Percentiles rank a stretch among this genome's conserved stretches.
Conservation (phyloP, 345 rosid species). For the Citrus unshiu region DNA sequence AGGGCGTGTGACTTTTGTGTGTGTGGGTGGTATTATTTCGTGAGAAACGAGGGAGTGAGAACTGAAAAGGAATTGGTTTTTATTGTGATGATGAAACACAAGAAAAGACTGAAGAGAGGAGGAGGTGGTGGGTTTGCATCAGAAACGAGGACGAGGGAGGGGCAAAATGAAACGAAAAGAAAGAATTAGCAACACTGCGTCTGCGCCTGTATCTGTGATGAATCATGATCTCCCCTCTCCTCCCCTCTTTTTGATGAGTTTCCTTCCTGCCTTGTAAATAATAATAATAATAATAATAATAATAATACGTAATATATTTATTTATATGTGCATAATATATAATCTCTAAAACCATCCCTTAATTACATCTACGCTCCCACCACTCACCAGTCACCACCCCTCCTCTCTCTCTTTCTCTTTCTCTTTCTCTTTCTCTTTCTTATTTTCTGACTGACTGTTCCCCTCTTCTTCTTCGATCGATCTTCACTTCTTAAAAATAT, state of each 20-base stretch:
- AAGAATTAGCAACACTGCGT: slow-evolving; percentile 25
- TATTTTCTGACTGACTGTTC: slow-evolving; percentile 37
- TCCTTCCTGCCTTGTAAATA: slow-evolving; percentile 21
- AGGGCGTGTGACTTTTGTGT: slow-evolving; percentile 1
- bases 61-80: neutral
- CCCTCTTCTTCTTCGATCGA: neutral
- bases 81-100: slow-evolving; percentile 4
- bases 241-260: slow-evolving; percentile 16
- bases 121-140: slow-evolving; percentile 18
- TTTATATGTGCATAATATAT: slow-evolving; percentile 23
- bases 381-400: slow-evolving; percentile 8
- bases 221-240: no score
- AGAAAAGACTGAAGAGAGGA: slow-evolving; percentile 17
- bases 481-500: no score
- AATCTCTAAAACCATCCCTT: slow-evolving; percentile 13
- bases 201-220: no score
- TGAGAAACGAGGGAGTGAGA: slow-evolving; percentile 33
- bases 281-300: neutral
- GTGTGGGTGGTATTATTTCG: neutral
- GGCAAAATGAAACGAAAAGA: neutral
- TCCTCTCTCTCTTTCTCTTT: slow-evolving; percentile 27
- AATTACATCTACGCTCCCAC: slow-evolving; percentile 24
- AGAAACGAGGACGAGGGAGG: slow-evolving; percentile 25
- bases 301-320: neutral
- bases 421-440: slow-evolving; percentile 25